A percentile compares a stretch with the other conserved stretches of the same genome.
Evolutionary conservation across 2,329 filamentous ascomycete species (phyloP).

Genomic region (Aureobasidium lini): DNA sequence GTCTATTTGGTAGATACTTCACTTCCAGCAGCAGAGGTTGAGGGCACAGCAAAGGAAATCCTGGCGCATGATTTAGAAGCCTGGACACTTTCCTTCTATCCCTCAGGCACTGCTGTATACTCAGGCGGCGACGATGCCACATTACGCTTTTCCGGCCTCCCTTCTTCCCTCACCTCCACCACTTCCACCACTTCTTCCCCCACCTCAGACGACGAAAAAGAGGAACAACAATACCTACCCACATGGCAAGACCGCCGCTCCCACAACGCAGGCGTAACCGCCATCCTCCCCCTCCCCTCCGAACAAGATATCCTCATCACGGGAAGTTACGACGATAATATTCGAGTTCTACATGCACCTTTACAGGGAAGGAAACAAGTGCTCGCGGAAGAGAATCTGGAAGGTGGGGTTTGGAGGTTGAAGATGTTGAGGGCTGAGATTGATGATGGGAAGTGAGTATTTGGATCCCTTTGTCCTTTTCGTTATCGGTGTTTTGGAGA

Average conservation of each 20-base stretch:
- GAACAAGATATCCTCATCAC: slow-evolving; percentile 60
- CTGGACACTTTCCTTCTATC: slow-evolving; percentile 60
- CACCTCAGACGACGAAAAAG: neutral
- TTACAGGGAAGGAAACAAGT: slow-evolving; percentile 38
- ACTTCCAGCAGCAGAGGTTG: neutral
- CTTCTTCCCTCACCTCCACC: slow-evolving; percentile 14
- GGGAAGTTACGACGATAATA: slow-evolving; percentile 82
- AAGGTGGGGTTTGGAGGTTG: slow-evolving; percentile 81
- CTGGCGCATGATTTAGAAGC: slow-evolving; percentile 53
- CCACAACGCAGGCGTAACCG: slow-evolving; percentile 79
- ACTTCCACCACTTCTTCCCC: neutral
- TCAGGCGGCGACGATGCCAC: slow-evolving; percentile 73
- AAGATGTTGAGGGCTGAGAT: slow-evolving; percentile 49
- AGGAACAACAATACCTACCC: neutral
- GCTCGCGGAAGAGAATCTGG: slow-evolving; percentile 58
- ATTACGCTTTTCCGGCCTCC: slow-evolving; percentile 25
- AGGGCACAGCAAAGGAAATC: slow-evolving; percentile 19
- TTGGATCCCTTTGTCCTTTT: too few relatives aligned
- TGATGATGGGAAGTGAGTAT: too few relatives aligned
- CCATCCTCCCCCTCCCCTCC: slow-evolving; percentile 62
- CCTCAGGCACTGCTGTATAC: slow-evolving; percentile 38
- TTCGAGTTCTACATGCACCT: slow-evolving; percentile 56
- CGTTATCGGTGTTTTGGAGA: too few relatives aligned
- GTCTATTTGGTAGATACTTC: slow-evolving; percentile 36
- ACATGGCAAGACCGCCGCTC: slow-evolving; percentile 46